Evolutionary conservation across 208 protist species (phyloP).

Genomic region (Porcisia hertigi): DNA sequence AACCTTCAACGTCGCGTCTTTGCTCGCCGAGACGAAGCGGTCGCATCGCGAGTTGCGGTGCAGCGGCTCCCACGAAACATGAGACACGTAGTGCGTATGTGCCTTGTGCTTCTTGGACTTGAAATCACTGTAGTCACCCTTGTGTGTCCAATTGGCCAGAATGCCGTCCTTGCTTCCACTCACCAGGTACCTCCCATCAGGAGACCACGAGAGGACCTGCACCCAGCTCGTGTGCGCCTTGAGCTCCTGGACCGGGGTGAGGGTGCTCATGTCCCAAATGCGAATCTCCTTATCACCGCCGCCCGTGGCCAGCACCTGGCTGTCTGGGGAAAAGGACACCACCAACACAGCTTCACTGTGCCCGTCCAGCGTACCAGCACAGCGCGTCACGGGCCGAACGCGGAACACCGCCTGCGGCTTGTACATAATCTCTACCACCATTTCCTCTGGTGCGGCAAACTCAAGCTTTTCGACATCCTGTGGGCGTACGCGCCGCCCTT

Average conservation of each 20-base stretch:
- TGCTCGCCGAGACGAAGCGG: conserved; percentile 92
- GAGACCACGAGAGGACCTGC: conserved; percentile 96
- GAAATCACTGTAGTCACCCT: conserved; percentile 74
- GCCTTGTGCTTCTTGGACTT: conserved; percentile 85
- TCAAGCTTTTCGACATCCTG: conserved; percentile 79
- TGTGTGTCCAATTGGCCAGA: conserved; percentile 93
- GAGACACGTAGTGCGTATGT: conserved; percentile 96
- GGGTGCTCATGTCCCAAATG: conserved; percentile 97
- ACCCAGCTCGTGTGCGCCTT: conserved; percentile 96
- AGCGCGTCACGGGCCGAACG: conserved; percentile 95
- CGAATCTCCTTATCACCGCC: conserved; percentile 96
- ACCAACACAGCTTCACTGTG: conserved; percentile 96
- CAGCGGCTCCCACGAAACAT: conserved; percentile 96
- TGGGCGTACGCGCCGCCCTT: conserved; percentile 79
- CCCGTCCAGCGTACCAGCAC: conserved; percentile 91
- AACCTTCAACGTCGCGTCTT: conserved; percentile 93
- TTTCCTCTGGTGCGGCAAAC: conserved; percentile 84
- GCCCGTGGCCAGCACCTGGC: conserved; percentile 92
- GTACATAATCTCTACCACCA: conserved; percentile 89
- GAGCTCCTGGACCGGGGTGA: conserved; percentile 93
- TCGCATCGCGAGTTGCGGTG: conserved; percentile 86
- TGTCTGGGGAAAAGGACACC: conserved; percentile 95
- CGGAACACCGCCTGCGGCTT: conserved; percentile 97
- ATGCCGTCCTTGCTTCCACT: conserved; percentile 95
- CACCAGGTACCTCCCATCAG: conserved; percentile 91